These are phyloP conservation scores for Tillandsia leiboldiana DNA, from an alignment of 176 grass and related monocot species.

Conservation along the genomic window DNA sequence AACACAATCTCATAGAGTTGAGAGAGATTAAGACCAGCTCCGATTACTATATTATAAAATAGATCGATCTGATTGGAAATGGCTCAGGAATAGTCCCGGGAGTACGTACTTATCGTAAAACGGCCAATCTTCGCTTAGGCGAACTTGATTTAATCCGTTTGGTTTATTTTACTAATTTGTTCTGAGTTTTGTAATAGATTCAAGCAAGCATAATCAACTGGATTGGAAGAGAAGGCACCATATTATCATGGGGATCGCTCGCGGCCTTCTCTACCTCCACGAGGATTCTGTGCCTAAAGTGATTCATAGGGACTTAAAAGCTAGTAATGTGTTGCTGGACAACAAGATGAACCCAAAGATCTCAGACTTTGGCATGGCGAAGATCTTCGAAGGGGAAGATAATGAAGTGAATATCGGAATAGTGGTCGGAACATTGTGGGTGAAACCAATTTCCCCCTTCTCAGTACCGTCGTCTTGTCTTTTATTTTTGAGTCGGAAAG, in stretches of 20 bases:
- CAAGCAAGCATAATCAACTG: constrained; percentile 37
- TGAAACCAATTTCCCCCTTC: not conserved
- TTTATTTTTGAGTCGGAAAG: not conserved
- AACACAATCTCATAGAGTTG: too few species aligned
- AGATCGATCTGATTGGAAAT: too few species aligned
- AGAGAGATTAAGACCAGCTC: too few species aligned
- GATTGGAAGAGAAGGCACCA: constrained; percentile 64
- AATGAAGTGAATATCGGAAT: constrained; percentile 53
- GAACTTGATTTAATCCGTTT: not conserved
- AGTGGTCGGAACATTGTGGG: constrained; percentile 82
- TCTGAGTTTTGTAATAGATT: constrained; percentile 12
- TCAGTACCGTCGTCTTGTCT: not conserved
- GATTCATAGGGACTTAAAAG: constrained; percentile 81
- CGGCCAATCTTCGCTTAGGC: not conserved
- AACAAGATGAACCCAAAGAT: constrained; percentile 95
- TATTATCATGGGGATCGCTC: constrained; percentile 69
- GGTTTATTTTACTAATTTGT: not conserved
- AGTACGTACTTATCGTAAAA: too few species aligned
- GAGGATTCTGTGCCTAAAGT: constrained; percentile 75
- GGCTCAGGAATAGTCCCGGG: too few species aligned
- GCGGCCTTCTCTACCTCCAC: constrained; percentile 81
- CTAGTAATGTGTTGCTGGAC: constrained; percentile 87
- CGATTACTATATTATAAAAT: too few species aligned
- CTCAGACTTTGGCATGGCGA: constrained; percentile 95
- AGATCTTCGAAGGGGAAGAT: constrained; percentile 55